phyloP scores from a whole-genome alignment of 2,329 filamentous ascomycete species.

The Falciphora oryzae region DNA sequence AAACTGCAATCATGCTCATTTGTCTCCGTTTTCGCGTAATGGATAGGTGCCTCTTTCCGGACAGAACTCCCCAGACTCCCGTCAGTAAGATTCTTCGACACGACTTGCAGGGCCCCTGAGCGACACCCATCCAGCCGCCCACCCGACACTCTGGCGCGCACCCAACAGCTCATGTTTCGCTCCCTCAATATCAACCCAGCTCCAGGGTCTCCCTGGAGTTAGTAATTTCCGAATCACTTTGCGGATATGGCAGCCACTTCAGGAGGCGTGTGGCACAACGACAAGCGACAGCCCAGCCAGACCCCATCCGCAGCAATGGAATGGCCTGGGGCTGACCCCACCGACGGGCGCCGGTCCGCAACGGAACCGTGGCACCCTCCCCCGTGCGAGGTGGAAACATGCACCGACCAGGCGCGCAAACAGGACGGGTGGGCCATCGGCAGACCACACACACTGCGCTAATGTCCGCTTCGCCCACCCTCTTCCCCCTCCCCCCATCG shows the following conservation, averaged over 20 bases:
- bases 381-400: neutral
- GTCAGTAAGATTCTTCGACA: too few species aligned
- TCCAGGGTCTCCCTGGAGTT: neutral
- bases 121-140: neutral
- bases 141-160: neutral
- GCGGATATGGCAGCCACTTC: neutral
- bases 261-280: neutral
- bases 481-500: neutral
- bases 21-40: neutral
- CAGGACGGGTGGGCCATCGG: neutral
- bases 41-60: neutral
- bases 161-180: neutral
- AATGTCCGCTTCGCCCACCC: neutral
- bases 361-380: neutral
- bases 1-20: neutral
- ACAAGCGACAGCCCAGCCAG: neutral
- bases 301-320: neutral
- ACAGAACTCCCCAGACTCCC: neutral
- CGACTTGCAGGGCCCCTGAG: neutral
- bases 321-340: neutral
- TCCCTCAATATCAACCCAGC: neutral
- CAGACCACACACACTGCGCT: slow-evolving; percentile 1
- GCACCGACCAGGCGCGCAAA: neutral
- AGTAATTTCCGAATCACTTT: neutral
- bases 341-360: neutral